A percentile compares a stretch with the other conserved stretches of the same genome.
These are phyloP conservation scores for Debaryomyces sp. DNA, from an alignment of 1,139 yeast species.

Conservation along the genomic window DNA sequence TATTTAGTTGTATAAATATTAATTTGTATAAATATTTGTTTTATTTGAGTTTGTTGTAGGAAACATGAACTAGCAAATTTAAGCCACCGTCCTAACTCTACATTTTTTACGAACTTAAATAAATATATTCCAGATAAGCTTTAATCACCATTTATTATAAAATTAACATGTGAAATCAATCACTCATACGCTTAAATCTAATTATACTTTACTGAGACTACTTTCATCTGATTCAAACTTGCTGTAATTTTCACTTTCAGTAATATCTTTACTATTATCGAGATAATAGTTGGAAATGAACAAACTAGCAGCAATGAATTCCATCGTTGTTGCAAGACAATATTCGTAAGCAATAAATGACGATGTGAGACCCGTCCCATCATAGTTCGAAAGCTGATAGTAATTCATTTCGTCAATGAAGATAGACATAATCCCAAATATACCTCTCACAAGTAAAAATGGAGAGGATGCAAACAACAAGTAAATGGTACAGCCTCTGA, in stretches of 20 bases:
- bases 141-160: not conserved
- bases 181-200: not conserved
- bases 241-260: not conserved
- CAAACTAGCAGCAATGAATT: not conserved
- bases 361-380: constrained; percentile 18
- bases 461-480: constrained; percentile 28
- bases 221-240: not conserved
- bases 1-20: not conserved
- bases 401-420: constrained; percentile 34
- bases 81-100: no score
- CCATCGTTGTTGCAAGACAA: constrained; percentile 26
- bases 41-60: not conserved
- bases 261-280: not conserved
- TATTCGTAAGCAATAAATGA: constrained; percentile 35
- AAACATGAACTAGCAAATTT: no score
- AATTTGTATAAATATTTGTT: not conserved
- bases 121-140: no score
- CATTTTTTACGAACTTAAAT: no score
- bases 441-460: constrained; percentile 31
- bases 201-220: not conserved
- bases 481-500: constrained; percentile 21
- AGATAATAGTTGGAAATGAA: constrained; percentile 16
- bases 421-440: constrained; percentile 35
- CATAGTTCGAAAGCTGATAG: constrained; percentile 30
- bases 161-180: not conserved